Conservation (phyloP, 805 yeast species). For the Ogataea methanolica region DNA sequence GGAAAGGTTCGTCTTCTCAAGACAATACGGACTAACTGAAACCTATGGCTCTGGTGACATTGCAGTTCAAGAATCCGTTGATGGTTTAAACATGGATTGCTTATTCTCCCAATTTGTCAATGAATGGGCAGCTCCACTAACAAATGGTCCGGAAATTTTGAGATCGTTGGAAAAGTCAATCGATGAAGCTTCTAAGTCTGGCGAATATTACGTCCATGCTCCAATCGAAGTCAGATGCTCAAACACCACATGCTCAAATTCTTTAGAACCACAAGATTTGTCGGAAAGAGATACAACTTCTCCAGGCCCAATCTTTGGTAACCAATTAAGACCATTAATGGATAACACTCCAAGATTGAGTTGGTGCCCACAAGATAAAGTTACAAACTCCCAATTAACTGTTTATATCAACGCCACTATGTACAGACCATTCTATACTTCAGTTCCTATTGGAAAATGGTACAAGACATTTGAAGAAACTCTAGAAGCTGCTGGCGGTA, state of each 20-base stretch:
- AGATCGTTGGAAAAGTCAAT: conserved; percentile 58
- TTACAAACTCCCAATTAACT: conserved; percentile 74
- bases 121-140: conserved; percentile 95
- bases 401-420: conserved; percentile 89
- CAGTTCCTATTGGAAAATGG: conserved; percentile 77
- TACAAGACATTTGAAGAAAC: conserved; percentile 77
- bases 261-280: conserved; percentile 39
- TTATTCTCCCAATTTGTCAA: conserved; percentile 88
- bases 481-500: conserved; percentile 75
- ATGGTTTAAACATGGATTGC: conserved; percentile 93
- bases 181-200: conserved; percentile 49
- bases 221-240: conserved; percentile 95
- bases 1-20: conserved; percentile 78
- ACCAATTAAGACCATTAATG: conserved; percentile 71
- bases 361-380: conserved; percentile 48
- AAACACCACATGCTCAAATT: conserved; percentile 58
- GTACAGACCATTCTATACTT: conserved; percentile 85
- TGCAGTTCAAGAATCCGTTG: conserved; percentile 76
- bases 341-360: conserved; percentile 73
- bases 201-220: conserved; percentile 82
- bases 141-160: conserved; percentile 69
- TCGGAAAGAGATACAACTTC: conserved; percentile 45
- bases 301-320: conserved; percentile 82
- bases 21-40: conserved; percentile 77
- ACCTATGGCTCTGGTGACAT: conserved; percentile 53